A percentile compares a stretch with the other conserved stretches of the same genome.
These are phyloP conservation scores for Biscogniauxia marginata DNA, from an alignment of 2,329 filamentous ascomycete genomes.

Conservation along the genomic window DNA sequence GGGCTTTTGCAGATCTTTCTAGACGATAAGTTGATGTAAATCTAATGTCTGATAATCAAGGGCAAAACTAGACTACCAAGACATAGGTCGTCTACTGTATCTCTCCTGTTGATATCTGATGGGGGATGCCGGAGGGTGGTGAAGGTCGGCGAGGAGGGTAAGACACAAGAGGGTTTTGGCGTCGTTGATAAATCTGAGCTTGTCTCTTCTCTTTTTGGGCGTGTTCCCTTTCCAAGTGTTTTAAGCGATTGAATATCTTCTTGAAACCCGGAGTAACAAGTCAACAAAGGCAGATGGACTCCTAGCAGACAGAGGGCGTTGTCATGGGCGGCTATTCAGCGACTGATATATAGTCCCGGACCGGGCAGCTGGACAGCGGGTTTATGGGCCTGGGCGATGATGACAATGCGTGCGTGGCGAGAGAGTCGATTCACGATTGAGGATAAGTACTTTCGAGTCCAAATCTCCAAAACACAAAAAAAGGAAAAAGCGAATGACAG, in stretches of 20 bases:
- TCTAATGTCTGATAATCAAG: slow-evolving; percentile 12
- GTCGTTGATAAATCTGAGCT: neutral
- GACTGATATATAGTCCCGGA: slow-evolving; percentile 11
- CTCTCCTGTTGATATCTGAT: slow-evolving; percentile 1
- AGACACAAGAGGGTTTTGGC: neutral
- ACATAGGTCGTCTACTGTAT: neutral
- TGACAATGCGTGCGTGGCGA: slow-evolving; percentile 19
- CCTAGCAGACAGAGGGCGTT: slow-evolving; percentile 19
- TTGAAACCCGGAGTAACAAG: slow-evolving; percentile 26
- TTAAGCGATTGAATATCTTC: slow-evolving; percentile 36
- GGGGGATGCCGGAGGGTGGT: slow-evolving; percentile 3
- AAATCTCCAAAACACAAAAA: slow-evolving; percentile 48
- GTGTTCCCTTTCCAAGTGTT: slow-evolving; percentile 34
- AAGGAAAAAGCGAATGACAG: slow-evolving; percentile 69
- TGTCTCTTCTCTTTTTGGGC: slow-evolving; percentile 18
- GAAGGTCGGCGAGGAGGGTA: slow-evolving; percentile 5
- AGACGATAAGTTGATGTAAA: slow-evolving; percentile 16
- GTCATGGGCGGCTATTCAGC: slow-evolving; percentile 21
- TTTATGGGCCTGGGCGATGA: slow-evolving; percentile 15
- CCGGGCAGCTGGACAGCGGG: slow-evolving; percentile 5
- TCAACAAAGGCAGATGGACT: slow-evolving; percentile 27
- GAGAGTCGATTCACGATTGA: slow-evolving; percentile 24
- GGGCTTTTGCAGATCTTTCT: slow-evolving; percentile 26
- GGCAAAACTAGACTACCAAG: neutral
- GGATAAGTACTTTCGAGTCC: slow-evolving; percentile 35